phyloP scores from a whole-genome alignment of 2,329 filamentous ascomycete genomes.

The Colletotrichum theobromicola region DNA sequence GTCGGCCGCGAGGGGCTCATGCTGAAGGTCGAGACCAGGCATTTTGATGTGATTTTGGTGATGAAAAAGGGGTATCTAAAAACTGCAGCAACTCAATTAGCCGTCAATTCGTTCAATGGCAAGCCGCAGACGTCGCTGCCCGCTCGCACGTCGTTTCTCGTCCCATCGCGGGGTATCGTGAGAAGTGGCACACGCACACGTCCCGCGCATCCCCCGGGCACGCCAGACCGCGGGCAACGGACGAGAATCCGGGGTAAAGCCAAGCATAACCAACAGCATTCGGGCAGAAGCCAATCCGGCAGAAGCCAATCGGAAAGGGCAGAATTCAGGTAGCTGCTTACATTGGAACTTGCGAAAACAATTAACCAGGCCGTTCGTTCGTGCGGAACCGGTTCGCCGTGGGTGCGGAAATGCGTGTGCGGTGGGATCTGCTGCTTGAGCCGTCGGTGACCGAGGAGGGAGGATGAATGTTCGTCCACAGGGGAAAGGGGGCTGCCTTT shows the following conservation, averaged over 20 bases:
- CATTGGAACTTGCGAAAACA: neutral
- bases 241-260: neutral
- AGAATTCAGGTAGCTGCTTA: neutral
- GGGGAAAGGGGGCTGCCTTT: constrained; percentile 15
- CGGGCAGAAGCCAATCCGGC: neutral
- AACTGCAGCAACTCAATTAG: neutral
- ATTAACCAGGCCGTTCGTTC: neutral
- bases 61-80: constrained; percentile 1
- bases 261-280: neutral
- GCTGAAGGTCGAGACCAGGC: constrained; percentile 44
- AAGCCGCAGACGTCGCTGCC: neutral
- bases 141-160: neutral
- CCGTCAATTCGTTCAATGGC: neutral
- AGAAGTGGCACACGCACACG: neutral
- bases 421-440: constrained; percentile 20
- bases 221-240: neutral
- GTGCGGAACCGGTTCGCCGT: constrained; percentile 2
- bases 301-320: neutral
- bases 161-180: constrained; percentile 2
- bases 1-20: constrained; percentile 45
- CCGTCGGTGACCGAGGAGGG: constrained; percentile 21
- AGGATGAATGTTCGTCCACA: constrained; percentile 23
- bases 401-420: constrained; percentile 11
- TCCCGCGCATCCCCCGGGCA: neutral
- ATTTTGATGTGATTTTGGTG: constrained; percentile 31